Evolutionary conservation across 2,329 filamentous ascomycete genomes (phyloP).

Genomic region (Stagonosporopsis tanaceti): DNA sequence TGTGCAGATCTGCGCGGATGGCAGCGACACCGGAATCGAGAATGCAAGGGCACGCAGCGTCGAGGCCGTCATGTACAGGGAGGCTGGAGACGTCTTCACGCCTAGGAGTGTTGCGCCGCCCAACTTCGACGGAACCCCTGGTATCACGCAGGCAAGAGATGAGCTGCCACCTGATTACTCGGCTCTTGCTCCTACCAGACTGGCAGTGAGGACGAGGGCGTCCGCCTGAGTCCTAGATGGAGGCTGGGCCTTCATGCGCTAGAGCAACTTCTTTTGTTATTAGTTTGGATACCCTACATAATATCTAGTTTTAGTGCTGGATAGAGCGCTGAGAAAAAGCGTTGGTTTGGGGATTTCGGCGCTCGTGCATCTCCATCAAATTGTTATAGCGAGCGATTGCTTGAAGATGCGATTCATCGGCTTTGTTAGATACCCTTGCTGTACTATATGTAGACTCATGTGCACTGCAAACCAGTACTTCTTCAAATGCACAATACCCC

Average conservation of each 20-base stretch:
- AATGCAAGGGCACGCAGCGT: constrained; percentile 43
- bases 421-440: constrained; percentile 13
- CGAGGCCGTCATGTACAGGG: constrained; percentile 36
- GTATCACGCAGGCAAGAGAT: constrained; percentile 15
- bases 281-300: constrained; percentile 4
- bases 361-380: neutral
- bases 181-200: constrained; percentile 25
- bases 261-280: neutral
- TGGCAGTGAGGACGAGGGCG: neutral
- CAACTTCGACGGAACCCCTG: constrained; percentile 14
- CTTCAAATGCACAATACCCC: neutral
- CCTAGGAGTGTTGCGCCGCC: constrained; percentile 48
- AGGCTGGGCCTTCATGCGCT: constrained; percentile 1
- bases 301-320: neutral
- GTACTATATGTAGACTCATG: neutral
- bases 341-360: neutral
- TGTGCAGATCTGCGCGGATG: constrained; percentile 54
- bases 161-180: constrained; percentile 44
- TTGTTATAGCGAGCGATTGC: neutral
- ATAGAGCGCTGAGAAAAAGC: neutral
- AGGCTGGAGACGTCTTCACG: constrained; percentile 45
- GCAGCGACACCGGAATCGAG: constrained; percentile 45
- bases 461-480: neutral
- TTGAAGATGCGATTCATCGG: neutral
- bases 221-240: neutral